phyloP scores from a whole-genome alignment of 1,139 yeast species.

The Nakaseomyces uthaithaninus region DNA sequence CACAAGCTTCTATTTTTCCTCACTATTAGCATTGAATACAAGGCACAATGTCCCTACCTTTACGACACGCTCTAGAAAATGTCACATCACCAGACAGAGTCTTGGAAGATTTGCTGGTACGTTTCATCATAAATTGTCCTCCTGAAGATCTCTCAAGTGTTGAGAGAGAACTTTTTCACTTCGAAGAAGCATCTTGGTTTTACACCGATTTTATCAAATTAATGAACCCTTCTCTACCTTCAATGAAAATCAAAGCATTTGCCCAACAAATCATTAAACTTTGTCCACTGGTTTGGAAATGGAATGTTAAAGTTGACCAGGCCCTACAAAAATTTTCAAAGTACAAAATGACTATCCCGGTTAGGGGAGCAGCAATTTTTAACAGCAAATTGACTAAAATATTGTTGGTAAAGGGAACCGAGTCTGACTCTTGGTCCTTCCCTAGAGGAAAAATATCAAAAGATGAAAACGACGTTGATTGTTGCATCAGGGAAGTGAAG shows the following conservation, averaged over 20 bases:
- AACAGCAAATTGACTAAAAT: slow-evolving; percentile 64
- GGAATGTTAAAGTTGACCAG: slow-evolving; percentile 57
- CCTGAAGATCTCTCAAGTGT: slow-evolving; percentile 82
- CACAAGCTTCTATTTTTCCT: too few relatives aligned
- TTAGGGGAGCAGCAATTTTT: slow-evolving; percentile 88
- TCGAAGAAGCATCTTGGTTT: slow-evolving; percentile 99
- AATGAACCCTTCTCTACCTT: slow-evolving; percentile 68
- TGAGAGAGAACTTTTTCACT: slow-evolving; percentile 76
- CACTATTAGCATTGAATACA: too few relatives aligned
- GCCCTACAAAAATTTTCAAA: slow-evolving; percentile 70
- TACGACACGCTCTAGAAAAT: slow-evolving; percentile 31
- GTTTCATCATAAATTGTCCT: slow-evolving; percentile 89
- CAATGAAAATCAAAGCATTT: slow-evolving; percentile 72
- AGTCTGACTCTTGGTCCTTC: slow-evolving; percentile 84
- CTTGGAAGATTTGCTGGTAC: slow-evolving; percentile 77
- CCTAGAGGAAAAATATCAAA: slow-evolving; percentile 96
- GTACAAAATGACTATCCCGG: slow-evolving; percentile 88
- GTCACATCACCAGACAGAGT: slow-evolving; percentile 56
- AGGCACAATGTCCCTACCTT: slow-evolving; percentile 29
- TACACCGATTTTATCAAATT: slow-evolving; percentile 78
- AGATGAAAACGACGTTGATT: slow-evolving; percentile 80
- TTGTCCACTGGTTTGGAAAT: slow-evolving; percentile 82
- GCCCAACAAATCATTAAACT: slow-evolving; percentile 62
- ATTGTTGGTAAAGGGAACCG: slow-evolving; percentile 77
- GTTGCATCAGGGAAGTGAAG: slow-evolving; percentile 88